These are phyloP conservation scores for Schizothecium vesticola DNA, from an alignment of 495 filamentous ascomycete species.

Conservation along the genomic window DNA sequence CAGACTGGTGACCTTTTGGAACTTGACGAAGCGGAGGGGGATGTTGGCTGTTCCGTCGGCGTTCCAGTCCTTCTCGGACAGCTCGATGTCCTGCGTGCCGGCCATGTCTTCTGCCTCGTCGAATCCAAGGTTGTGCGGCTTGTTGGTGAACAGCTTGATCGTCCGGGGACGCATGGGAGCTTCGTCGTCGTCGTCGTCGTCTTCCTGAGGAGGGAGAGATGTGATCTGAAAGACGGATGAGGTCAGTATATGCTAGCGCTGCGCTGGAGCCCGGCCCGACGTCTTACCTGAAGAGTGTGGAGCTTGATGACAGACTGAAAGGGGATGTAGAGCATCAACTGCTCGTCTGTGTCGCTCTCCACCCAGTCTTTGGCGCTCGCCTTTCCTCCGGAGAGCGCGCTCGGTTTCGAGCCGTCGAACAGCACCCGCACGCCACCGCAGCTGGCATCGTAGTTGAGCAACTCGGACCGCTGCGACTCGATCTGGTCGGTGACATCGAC, in stretches of 20 bases:
- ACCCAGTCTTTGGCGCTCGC: conserved; percentile 70
- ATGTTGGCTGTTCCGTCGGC: conserved; percentile 81
- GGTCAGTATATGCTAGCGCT: conserved; percentile 6
- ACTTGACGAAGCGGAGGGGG: conserved; percentile 87
- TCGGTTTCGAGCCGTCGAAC: conserved; percentile 64
- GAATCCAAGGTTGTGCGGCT: conserved; percentile 82
- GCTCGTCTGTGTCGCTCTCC: conserved; percentile 98
- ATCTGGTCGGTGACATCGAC: conserved; percentile 75
- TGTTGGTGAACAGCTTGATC: conserved; percentile 79
- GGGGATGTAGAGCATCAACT: conserved; percentile 89
- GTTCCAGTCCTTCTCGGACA: conserved; percentile 80
- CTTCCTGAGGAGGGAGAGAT: conserved; percentile 63
- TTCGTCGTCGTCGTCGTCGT: conserved; percentile 58
- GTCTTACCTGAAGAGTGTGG: conserved; percentile 63
- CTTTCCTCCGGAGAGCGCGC: conserved; percentile 59
- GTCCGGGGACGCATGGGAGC: conserved; percentile 79
- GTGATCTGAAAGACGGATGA: conserved; percentile 57
- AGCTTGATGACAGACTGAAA: conserved; percentile 87
- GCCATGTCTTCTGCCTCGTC: conserved; percentile 87
- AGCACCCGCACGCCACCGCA: conserved; percentile 64
- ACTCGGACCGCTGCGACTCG: conserved; percentile 72
- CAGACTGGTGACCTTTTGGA: conserved; percentile 83
- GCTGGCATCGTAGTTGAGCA: conserved; percentile 76
- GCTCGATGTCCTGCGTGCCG: conserved; percentile 68
- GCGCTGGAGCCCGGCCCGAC: background rate